Evolutionary conservation across 1,139 yeast genomes (phyloP), one percentile per base, ranked within the genome.

Genomic region (Hansenula sp.): DNA sequence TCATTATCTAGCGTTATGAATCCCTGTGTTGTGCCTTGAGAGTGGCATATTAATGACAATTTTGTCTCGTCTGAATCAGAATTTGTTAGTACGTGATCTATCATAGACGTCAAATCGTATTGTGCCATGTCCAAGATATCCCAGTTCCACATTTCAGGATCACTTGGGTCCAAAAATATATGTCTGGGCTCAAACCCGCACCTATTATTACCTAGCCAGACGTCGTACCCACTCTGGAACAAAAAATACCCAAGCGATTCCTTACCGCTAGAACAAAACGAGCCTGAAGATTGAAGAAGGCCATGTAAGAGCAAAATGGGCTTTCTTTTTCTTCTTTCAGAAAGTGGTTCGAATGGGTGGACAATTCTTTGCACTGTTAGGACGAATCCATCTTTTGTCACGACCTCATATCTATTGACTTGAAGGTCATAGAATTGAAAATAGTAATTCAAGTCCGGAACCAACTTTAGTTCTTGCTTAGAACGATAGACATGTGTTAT

Each of bases 131-230:
- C 92, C 19, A 73, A 64, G 38, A 90, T 75, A 53, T 87, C 90
- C 98, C 98, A 92, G 50, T 85, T 78, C 95, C 94, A 83, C 65
- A 64, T 77, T 62, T 65, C 64, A 44, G 69, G 76, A 64, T 78
- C 77, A 51, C 54, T 66, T 44, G 64, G 66, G 44, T 47, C 69
- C 64, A 62, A 67, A 44, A 47, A 53, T 1, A 63, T 55, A 59
- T 86, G 94, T 40, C 71, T 66, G 0, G 95, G 87, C 31, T 73
- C 68, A 59, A 89, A 87, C 27, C 96, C 94, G 46, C 95, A 80
- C 44, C 98, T 66, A 58, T 90, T 90, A 57, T 90, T 89, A 1
- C 97, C 97, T 41, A 92, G 62, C 97, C 97, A 92, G 2, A 92
- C 92, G 52, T 92, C 97, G 57, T 73, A 88, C 0, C 96, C 96